phyloP scores from a whole-genome alignment of 352 stramenopile genomes.

The Pythium sp. region DNA sequence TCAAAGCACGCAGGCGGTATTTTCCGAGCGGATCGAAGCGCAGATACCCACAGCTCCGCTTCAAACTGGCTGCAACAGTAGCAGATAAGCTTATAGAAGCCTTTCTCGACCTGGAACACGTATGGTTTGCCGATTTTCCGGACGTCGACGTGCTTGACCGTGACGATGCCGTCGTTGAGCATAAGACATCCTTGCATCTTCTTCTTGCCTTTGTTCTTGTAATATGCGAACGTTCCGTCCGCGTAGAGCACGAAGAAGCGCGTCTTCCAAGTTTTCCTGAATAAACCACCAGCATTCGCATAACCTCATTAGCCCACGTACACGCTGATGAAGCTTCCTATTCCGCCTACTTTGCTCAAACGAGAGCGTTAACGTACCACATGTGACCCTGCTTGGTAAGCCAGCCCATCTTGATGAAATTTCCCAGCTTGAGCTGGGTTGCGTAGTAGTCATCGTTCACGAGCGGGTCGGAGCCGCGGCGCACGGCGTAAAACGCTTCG shows the following conservation, averaged over 20 bases:
- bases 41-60: constrained; percentile 79
- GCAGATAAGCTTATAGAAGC: constrained; percentile 80
- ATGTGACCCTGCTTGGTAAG: constrained; percentile 83
- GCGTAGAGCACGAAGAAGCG: constrained; percentile 85
- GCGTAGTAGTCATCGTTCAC: constrained; percentile 71
- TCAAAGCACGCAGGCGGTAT: constrained; percentile 50
- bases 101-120: constrained; percentile 83
- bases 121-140: constrained; percentile 62
- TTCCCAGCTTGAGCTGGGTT: constrained; percentile 56
- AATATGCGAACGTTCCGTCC: constrained; percentile 82
- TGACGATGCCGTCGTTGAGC: constrained; percentile 82
- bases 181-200: constrained; percentile 83
- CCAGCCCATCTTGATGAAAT: constrained; percentile 83
- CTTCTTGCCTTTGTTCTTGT: constrained; percentile 68
- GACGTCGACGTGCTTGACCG: constrained; percentile 77
- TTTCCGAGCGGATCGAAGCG: constrained; percentile 49
- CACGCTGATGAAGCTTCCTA: background rate
- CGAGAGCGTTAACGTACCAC: constrained; percentile 33
- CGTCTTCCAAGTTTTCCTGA: constrained; percentile 85
- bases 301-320: background rate
- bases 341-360: background rate
- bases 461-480: constrained; percentile 59
- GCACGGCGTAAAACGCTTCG: constrained; percentile 35
- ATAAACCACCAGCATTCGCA: background rate
- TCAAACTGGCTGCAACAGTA: constrained; percentile 76